These are phyloP conservation scores for Fusarium sp. DNA, from an alignment of 2,329 filamentous ascomycete genomes.

Conservation along the genomic window DNA sequence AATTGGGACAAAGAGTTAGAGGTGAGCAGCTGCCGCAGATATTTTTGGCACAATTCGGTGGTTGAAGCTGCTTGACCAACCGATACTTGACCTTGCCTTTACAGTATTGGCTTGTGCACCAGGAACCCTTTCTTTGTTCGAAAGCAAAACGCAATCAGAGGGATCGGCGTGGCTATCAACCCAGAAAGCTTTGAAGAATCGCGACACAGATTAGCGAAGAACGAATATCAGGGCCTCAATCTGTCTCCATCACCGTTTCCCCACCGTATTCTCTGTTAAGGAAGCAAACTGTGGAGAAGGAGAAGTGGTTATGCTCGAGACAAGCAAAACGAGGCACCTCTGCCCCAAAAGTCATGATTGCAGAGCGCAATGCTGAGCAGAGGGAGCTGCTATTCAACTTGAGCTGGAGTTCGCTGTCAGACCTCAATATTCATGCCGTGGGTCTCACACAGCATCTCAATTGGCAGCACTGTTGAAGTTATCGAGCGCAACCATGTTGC, in stretches of 20 bases:
- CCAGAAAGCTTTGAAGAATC: background rate
- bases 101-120: background rate
- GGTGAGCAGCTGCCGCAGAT: constrained; percentile 44
- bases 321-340: background rate
- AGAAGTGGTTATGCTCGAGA: background rate
- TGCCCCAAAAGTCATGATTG: background rate
- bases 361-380: background rate
- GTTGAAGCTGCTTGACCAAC: constrained; percentile 19
- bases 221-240: background rate
- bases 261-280: background rate
- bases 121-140: constrained; percentile 6
- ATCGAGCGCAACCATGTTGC: background rate
- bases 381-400: background rate
- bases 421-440: background rate
- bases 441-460: background rate
- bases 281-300: background rate
- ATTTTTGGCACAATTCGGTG: constrained; percentile 36
- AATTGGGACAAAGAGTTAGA: constrained; percentile 50
- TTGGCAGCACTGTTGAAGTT: background rate
- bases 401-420: background rate
- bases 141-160: background rate
- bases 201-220: background rate
- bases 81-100: background rate
- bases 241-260: background rate
- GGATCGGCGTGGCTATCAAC: background rate